phyloP scores from a whole-genome alignment of 305 asterid species.

The Fraxinus greggii region DNA sequence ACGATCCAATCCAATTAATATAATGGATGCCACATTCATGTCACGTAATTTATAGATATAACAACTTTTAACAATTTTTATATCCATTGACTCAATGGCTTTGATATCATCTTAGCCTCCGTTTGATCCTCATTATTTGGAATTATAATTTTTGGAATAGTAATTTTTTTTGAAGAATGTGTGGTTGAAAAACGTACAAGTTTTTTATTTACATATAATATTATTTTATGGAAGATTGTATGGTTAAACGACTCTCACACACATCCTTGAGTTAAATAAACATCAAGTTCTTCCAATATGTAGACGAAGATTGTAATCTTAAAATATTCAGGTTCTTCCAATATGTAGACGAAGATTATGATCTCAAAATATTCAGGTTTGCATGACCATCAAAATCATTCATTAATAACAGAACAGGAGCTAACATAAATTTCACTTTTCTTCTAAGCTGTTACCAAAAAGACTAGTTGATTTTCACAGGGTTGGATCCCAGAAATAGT shows the following conservation, averaged over 20 bases:
- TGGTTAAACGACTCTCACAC: background rate
- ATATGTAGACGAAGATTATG: background rate
- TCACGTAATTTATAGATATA: background rate
- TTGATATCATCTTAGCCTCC: background rate
- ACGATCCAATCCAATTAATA: background rate
- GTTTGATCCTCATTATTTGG: no score
- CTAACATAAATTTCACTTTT: background rate
- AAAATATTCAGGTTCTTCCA: background rate
- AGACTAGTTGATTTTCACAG: constrained; percentile 15
- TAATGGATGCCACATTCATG: background rate
- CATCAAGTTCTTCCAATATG: background rate
- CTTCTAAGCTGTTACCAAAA: background rate
- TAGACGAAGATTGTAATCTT: background rate
- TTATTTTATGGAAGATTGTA: no score
- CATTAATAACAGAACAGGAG: background rate
- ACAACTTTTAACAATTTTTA: background rate
- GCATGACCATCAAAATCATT: background rate
- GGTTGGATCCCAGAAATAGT: constrained; percentile 52
- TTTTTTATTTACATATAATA: no score
- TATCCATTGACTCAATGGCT: background rate
- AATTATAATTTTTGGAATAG: no score
- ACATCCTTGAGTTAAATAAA: background rate
- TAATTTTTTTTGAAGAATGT: no score
- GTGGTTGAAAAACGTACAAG: no score
- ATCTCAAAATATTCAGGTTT: background rate